Evolutionary conservation across 78 protist species (phyloP).

Genomic region (Dictyostelium purpureum): DNA sequence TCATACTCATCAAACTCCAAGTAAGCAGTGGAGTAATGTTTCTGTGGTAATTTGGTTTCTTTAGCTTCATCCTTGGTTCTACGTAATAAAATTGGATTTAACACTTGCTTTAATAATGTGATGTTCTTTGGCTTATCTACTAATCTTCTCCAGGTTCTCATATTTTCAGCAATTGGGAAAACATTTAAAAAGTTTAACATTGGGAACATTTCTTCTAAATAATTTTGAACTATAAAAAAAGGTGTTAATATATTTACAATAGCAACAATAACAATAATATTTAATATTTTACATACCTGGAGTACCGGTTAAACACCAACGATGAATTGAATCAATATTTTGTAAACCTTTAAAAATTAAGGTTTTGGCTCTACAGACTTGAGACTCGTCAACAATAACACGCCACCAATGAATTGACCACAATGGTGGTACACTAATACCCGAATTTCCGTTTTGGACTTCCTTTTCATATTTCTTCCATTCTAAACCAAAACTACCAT

Average conservation of each 20-base stretch:
- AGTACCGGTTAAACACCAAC: conserved; percentile 91
- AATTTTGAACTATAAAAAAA: conserved; percentile 87
- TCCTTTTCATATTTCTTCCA: conserved; percentile 9
- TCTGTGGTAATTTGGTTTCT: conserved; percentile 5
- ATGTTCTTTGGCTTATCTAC: conserved; percentile 33
- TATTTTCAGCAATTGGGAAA: conserved; percentile 21
- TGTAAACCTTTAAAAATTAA: conserved; percentile 31
- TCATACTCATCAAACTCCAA: not conserved
- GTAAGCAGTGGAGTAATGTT: not conserved
- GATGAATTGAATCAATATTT: conserved; percentile 3
- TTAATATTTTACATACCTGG: too few species aligned
- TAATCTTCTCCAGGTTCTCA: conserved; percentile 24
- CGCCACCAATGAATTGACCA: conserved; percentile 50
- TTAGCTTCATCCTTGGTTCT: not conserved
- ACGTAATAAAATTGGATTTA: conserved; percentile 67
- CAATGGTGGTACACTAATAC: not conserved
- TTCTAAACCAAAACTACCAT: conserved; percentile 15
- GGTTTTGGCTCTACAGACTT: conserved; percentile 16
- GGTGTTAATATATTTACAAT: too few species aligned
- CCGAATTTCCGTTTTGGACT: not conserved
- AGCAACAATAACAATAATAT: too few species aligned
- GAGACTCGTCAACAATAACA: conserved; percentile 49
- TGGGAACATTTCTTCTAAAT: conserved; percentile 83
- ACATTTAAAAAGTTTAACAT: conserved; percentile 52
- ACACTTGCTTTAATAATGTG: not conserved